Base-by-base conservation (phyloP, 2,329 filamentous ascomycete genomes). In the Pseudocercospora crystallina region DNA sequence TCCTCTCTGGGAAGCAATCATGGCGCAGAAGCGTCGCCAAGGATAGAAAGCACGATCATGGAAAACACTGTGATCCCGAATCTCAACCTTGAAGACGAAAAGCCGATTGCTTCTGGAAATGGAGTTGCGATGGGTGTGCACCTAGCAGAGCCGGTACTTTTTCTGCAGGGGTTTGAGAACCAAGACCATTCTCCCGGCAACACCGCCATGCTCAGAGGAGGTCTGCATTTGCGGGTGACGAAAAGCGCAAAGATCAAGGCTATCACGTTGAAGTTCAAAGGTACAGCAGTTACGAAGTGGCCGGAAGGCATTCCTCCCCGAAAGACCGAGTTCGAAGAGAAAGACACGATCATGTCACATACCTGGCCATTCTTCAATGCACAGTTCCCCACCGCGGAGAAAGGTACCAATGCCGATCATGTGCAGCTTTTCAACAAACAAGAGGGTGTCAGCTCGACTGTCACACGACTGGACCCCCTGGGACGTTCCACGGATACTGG, bases 191-290 rank as follows among this genome's bases (percentile, higher is more conserved):
- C 83, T 9, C 78, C 80, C 2, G 79, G 83, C 43, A 86, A 80
- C 46, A 92, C 90, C 5, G 88, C 91, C 1, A 85, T 99, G 66
- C 77, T 99, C 11, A 82, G 94, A 49, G 94, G 94, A 13, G 90
- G 85, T 59, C 71, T 99, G 49, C 86, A 89, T 62, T 69, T 99
- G 34, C 86, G 86, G 53, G 81, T 97, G 10, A 85, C 87, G 39
- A 97, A 97, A 67, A 87, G 89, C 58, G 84, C 90, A 40, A 99
- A 99, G 72, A 85, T 99, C 60, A 96, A 96, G 75, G 86, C 89
- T 3, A 82, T 99, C 17, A 90, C 87, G 5, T 77, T 99, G 45
- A 92, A 89, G 63, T 88, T 99, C 61, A 82, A 85, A 35, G 94
- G 92, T 29, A 86, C 84, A 66, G 89, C 90, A 2, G 82, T 87